These are phyloP conservation scores for Ricinus communis DNA, from an alignment of 345 rosid genomes.

Conservation along the genomic window DNA sequence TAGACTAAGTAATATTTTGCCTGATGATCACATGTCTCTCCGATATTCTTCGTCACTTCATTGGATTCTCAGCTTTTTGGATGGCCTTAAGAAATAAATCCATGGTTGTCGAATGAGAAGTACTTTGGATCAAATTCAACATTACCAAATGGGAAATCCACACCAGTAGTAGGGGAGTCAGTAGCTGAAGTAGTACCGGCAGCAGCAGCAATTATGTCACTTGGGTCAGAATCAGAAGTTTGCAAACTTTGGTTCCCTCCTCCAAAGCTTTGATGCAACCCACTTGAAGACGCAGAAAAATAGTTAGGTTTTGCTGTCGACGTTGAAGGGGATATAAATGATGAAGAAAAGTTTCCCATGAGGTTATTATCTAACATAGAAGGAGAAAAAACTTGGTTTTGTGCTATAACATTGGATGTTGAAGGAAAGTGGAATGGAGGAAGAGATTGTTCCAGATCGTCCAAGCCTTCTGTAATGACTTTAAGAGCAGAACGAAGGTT, in stretches of 20 bases:
- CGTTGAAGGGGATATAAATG: slow-evolving; percentile 26
- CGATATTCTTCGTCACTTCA: background rate
- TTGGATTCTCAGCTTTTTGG: background rate
- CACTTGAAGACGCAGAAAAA: slow-evolving; percentile 24
- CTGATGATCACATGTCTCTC: background rate
- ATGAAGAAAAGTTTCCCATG: slow-evolving; percentile 9
- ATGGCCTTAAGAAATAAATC: slow-evolving; percentile 22
- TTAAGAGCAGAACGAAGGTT: slow-evolving; percentile 14
- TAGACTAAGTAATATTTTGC: no score
- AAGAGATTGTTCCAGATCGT: background rate
- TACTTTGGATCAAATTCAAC: slow-evolving; percentile 37
- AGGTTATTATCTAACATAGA: background rate
- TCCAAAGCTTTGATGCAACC: slow-evolving; percentile 7
- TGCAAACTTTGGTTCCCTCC: slow-evolving; percentile 25
- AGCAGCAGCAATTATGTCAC: slow-evolving; percentile 23
- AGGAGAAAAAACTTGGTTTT: slow-evolving; percentile 3
- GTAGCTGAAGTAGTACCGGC: slow-evolving; percentile 35
- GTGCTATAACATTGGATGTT: background rate
- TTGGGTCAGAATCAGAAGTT: slow-evolving; percentile 17
- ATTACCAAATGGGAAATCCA: slow-evolving; percentile 41
- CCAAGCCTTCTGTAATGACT: slow-evolving; percentile 12
- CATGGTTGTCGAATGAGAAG: slow-evolving; percentile 37
- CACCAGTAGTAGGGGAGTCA: slow-evolving; percentile 42
- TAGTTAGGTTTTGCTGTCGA: slow-evolving; percentile 26
- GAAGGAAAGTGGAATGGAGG: slow-evolving; percentile 22